Conservation (phyloP, 2,329 filamentous ascomycete species). For the Torrubiella hemipterigena region DNA sequence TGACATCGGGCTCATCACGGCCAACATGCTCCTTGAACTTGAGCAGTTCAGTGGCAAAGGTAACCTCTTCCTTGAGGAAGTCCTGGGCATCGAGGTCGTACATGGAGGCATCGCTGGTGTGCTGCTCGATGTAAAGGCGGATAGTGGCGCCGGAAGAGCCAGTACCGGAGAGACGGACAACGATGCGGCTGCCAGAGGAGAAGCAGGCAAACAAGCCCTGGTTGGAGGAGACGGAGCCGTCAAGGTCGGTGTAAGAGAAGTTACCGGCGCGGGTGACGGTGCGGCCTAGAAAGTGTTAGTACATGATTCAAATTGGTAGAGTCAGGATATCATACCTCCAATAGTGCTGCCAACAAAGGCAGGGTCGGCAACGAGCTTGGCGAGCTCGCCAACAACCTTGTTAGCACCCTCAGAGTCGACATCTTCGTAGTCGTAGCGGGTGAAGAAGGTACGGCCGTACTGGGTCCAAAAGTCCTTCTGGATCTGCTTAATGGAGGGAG, state of each 20-base stretch:
- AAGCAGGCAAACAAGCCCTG: conserved; percentile 94
- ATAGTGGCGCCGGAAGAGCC: conserved; percentile 94
- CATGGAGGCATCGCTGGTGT: conserved; percentile 68
- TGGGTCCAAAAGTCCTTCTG: conserved; percentile 94
- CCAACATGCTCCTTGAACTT: conserved; percentile 92
- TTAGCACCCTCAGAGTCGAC: conserved; percentile 84
- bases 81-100: conserved; percentile 81
- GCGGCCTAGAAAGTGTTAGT: conserved; percentile 36
- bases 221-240: conserved; percentile 89
- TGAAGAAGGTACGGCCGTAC: conserved; percentile 98
- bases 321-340: conserved; percentile 37
- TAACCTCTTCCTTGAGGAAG: conserved; percentile 83
- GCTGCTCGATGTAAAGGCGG: conserved; percentile 92
- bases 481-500: conserved; percentile 88
- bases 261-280: conserved; percentile 85
- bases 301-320: background rate
- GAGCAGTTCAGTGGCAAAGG: conserved; percentile 71
- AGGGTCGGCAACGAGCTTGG: conserved; percentile 61
- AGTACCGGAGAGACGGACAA: conserved; percentile 89
- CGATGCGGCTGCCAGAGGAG: conserved; percentile 86
- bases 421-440: conserved; percentile 95
- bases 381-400: conserved; percentile 75
- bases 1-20: conserved; percentile 88
- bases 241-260: conserved; percentile 98
- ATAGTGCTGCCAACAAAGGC: conserved; percentile 75